Conservation (phyloP, 441 rosid species). For the Brassica balearica region DNA sequence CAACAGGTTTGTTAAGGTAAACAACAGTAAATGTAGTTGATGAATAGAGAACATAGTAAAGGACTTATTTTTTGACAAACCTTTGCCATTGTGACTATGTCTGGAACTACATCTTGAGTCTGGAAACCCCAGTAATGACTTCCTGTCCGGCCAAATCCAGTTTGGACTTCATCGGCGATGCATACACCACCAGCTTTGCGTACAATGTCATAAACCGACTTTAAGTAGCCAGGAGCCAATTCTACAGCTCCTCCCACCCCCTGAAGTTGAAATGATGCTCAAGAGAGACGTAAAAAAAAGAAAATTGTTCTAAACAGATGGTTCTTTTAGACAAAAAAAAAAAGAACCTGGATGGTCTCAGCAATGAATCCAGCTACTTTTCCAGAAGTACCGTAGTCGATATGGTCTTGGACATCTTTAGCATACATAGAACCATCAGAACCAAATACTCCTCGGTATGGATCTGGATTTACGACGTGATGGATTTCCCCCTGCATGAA, state of each 20-base stretch:
- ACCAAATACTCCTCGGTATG: conserved; percentile 84
- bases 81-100: conserved; percentile 98
- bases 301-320: neutral
- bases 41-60: neutral
- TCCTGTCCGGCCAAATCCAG: conserved; percentile 93
- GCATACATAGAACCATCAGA: conserved; percentile 77
- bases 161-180: conserved; percentile 96
- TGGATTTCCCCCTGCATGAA: conserved; percentile 83
- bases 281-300: conserved; percentile 1
- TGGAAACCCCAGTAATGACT: conserved; percentile 93
- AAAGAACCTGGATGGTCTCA: conserved; percentile 84
- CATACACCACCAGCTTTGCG: conserved; percentile 88
- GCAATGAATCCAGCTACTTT: conserved; percentile 90
- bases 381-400: conserved; percentile 88
- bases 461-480: conserved; percentile 93
- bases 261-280: conserved; percentile 42
- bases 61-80: conserved; percentile 41
- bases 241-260: conserved; percentile 98
- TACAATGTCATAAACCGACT: conserved; percentile 75
- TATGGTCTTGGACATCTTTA: conserved; percentile 88
- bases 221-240: conserved; percentile 92
- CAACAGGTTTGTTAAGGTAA: neutral
- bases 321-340: neutral
- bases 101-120: conserved; percentile 91
- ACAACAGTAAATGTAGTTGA: neutral